These are phyloP conservation scores for Xylariaceae sp. DNA, from an alignment of 2,329 filamentous ascomycete genomes.

Conservation along the genomic window DNA sequence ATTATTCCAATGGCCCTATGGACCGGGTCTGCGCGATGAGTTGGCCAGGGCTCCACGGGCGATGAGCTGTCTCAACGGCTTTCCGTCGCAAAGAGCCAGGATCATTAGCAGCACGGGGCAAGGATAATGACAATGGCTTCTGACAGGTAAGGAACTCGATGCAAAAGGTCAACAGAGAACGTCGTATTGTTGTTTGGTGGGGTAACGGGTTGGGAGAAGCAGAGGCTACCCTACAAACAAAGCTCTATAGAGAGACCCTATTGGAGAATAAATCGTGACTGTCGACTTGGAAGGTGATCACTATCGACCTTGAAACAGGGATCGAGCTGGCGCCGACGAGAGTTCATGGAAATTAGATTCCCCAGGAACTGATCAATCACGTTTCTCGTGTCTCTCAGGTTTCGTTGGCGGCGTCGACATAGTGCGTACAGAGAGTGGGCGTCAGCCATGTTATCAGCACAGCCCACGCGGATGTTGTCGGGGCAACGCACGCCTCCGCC, in stretches of 20 bases:
- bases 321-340: too few relatives aligned
- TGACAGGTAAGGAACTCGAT: neutral
- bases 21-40: neutral
- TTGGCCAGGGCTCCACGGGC: neutral
- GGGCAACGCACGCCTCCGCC: too few relatives aligned
- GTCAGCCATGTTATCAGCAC: too few relatives aligned
- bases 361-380: too few relatives aligned
- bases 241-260: neutral
- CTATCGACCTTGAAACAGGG: too few relatives aligned
- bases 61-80: neutral
- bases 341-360: too few relatives aligned
- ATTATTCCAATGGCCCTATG: slow-evolving; percentile 3
- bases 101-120: slow-evolving; percentile 7
- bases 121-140: slow-evolving; percentile 1
- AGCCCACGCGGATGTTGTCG: too few relatives aligned
- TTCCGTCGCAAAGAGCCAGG: slow-evolving; percentile 2
- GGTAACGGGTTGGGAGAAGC: neutral
- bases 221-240: neutral
- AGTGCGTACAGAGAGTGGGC: too few relatives aligned
- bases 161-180: neutral
- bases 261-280: too few relatives aligned
- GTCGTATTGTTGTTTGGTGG: neutral
- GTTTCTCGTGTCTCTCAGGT: too few relatives aligned
- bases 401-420: too few relatives aligned
- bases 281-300: too few relatives aligned